Base-by-base conservation (phyloP, 345 rosid genomes). In the Pistacia integerrima region DNA sequence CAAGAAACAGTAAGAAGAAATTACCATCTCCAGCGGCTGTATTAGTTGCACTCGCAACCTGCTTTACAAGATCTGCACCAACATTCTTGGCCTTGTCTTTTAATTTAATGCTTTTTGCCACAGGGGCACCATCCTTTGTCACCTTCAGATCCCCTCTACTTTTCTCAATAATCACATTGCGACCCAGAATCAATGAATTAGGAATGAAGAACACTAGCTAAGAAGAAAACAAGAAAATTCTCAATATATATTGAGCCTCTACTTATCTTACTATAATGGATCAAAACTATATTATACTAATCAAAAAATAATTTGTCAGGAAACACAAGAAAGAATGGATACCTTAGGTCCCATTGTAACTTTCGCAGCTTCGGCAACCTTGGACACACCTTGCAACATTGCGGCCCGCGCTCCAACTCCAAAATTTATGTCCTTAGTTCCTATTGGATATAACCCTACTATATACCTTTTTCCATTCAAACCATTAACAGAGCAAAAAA, bases 271-370 rank as follows among this genome's bases (percentile, higher is more conserved):
- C 2, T 52, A 14, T 14, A 12, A 14, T 4, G 4, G 57, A 12
- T 52, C 57, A 52, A 52, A 52, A 12, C 17, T 52, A 14, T 52
- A 14, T 52, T 52, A 52, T 52, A 14, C 16, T 52, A 52, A 52
- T 1, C 4, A 17, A 1, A 52, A 14, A 16, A 52, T 52, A 2
- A 52, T 52, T 52, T 52, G 5, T 41, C 44, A 41, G 9, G 44
- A 41, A 41, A 41, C 7, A 3, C 6, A 41, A 5, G 44, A 41
- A 41, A 41, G 44, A 41, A 41, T 3, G 7, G 44, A 3, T 82
- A 94, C 97, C 98, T 91, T 90, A 8, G 98, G 99, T 30, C 99
- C 99, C 99, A 95, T 95, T 0, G 99, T 93, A 76, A 90, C 97
- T 85, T 93, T 95, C 8, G 93, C 99, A 64, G 99, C 98, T 73